Percentiles rank a stretch among this genome's conserved stretches.
These are phyloP conservation scores for Sporothrix luriei DNA, from an alignment of 2,329 filamentous ascomycete species.

Conservation along the genomic window DNA sequence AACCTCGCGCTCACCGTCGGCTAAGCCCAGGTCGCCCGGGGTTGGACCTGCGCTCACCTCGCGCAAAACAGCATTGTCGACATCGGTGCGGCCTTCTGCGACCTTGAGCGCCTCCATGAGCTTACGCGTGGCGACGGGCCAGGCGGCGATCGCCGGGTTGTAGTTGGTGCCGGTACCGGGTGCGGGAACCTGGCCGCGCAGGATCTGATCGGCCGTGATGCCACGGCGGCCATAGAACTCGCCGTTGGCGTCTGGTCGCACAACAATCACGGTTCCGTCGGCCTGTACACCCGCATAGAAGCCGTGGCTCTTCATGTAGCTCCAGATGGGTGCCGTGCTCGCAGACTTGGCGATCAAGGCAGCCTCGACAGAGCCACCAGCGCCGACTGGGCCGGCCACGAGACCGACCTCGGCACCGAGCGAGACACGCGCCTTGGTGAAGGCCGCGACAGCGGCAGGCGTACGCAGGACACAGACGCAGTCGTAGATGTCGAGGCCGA, in stretches of 20 bases:
- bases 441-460: slow-evolving; percentile 65
- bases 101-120: slow-evolving; percentile 37
- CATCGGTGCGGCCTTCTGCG: slow-evolving; percentile 34
- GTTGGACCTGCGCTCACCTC: slow-evolving; percentile 28
- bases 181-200: slow-evolving; percentile 35
- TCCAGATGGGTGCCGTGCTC: slow-evolving; percentile 51
- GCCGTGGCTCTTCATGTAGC: slow-evolving; percentile 70
- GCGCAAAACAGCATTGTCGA: slow-evolving; percentile 24
- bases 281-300: slow-evolving; percentile 72
- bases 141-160: slow-evolving; percentile 12
- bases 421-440: slow-evolving; percentile 69
- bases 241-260: slow-evolving; percentile 71
- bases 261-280: slow-evolving; percentile 75
- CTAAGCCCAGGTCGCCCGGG: slow-evolving; percentile 29
- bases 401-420: slow-evolving; percentile 78
- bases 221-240: slow-evolving; percentile 62
- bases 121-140: slow-evolving; percentile 12
- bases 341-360: slow-evolving; percentile 51
- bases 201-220: slow-evolving; percentile 34
- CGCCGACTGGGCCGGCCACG: slow-evolving; percentile 67
- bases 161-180: slow-evolving; percentile 32
- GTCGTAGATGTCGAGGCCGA: slow-evolving; percentile 75
- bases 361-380: slow-evolving; percentile 72
- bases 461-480: slow-evolving; percentile 75
- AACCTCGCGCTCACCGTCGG: not conserved